Conservation (phyloP, 306 rosid species). For the Elaeagnus macrophylla region DNA sequence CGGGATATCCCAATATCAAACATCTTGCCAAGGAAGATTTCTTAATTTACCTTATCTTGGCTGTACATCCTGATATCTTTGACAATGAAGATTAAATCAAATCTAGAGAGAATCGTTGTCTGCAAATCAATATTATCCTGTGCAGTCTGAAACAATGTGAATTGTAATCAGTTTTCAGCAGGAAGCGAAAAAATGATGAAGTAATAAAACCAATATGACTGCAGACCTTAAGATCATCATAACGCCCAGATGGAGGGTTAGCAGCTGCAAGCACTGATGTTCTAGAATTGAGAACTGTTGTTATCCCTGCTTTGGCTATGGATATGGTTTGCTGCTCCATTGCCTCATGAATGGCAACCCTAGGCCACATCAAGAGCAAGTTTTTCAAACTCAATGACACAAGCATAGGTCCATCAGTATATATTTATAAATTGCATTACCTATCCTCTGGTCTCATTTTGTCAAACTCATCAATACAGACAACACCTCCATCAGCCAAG, state of each 20-base stretch:
- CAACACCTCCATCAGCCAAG: conserved; percentile 99
- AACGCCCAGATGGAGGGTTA: conserved; percentile 99
- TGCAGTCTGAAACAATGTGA: conserved; percentile 65
- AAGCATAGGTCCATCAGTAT: conserved; percentile 9
- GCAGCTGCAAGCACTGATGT: conserved; percentile 99
- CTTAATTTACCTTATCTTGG: conserved; percentile 75
- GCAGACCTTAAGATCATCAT: conserved; percentile 91
- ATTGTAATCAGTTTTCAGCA: conserved; percentile 19
- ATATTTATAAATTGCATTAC: conserved; percentile 30
- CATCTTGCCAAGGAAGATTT: conserved; percentile 8
- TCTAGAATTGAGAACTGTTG: conserved; percentile 95
- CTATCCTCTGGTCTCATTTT: conserved; percentile 99
- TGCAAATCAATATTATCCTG: conserved; percentile 98
- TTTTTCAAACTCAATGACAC: conserved; percentile 5
- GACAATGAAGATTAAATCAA: conserved; percentile 93
- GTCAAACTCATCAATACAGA: conserved; percentile 96
- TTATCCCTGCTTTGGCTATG: conserved; percentile 98
- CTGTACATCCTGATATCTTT: conserved; percentile 87
- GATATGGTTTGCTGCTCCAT: conserved; percentile 98
- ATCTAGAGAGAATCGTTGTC: conserved; percentile 96
- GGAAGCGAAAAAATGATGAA: conserved; percentile 3
- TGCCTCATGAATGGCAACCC: conserved; percentile 99
- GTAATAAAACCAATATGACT: neutral
- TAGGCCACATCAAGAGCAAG: conserved; percentile 19
- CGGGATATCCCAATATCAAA: neutral